phyloP scores from a whole-genome alignment of 768 basidiomycete genomes.

The Leccinellum albellum region DNA sequence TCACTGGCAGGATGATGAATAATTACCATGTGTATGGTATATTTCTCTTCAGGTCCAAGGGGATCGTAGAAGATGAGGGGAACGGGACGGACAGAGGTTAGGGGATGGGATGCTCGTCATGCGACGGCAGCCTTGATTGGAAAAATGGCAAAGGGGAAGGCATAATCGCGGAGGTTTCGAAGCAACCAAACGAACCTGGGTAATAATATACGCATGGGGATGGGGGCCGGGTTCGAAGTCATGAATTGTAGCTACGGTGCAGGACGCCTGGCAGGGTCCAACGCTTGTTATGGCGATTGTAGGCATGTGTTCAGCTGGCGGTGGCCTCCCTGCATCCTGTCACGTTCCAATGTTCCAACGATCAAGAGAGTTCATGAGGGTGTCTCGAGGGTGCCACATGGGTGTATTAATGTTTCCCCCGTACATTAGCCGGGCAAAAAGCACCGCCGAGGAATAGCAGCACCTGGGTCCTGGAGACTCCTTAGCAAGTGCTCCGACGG shows the following conservation, averaged over 20 bases:
- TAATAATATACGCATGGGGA: too few species aligned
- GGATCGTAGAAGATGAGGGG: too few species aligned
- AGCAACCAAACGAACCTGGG: background rate
- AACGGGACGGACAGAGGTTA: background rate
- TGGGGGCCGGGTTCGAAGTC: background rate
- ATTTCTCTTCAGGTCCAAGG: background rate
- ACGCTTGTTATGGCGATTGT: background rate
- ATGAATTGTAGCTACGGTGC: background rate
- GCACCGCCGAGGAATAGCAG: background rate
- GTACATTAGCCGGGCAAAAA: conserved; percentile 1
- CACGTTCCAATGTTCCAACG: background rate
- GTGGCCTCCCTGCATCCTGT: background rate
- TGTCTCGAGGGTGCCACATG: background rate
- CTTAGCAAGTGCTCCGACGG: conserved; percentile 1
- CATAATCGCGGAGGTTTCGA: background rate
- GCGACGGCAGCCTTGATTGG: background rate
- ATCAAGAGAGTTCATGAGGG: background rate
- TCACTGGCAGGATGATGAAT: background rate
- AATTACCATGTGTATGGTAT: background rate
- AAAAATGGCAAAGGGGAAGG: background rate
- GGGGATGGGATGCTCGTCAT: too few species aligned
- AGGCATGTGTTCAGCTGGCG: background rate
- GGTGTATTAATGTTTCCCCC: background rate
- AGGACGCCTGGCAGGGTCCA: background rate
- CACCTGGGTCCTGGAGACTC: background rate